Evolutionary conservation across 495 filamentous ascomycete genomes (phyloP).

Genomic region (Rostrohypoxylon terebratum): DNA sequence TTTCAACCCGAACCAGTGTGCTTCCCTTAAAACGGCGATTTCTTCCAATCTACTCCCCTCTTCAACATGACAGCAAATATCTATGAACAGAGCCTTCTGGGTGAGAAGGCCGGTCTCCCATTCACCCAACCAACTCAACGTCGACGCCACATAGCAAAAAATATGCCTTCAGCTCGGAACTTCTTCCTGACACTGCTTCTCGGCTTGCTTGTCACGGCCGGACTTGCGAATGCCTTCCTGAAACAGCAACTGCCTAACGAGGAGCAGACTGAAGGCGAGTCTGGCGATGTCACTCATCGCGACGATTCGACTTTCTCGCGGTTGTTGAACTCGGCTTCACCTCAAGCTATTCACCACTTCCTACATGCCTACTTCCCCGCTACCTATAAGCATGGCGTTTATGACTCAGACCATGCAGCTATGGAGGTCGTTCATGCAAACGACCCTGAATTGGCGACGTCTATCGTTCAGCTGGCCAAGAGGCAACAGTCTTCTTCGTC

Average conservation of each 20-base stretch:
- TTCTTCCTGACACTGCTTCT: conserved; percentile 48
- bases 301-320: conserved; percentile 50
- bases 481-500: conserved; percentile 40
- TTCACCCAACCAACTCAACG: conserved; percentile 16
- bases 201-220: conserved; percentile 47
- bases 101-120: conserved; percentile 24
- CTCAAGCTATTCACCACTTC: conserved; percentile 53
- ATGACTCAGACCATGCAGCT: conserved; percentile 50
- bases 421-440: conserved; percentile 49
- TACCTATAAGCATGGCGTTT: conserved; percentile 54
- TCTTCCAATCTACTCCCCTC: conserved; percentile 14
- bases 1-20: conserved; percentile 25
- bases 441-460: conserved; percentile 50
- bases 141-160: conserved; percentile 37
- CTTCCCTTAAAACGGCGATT: conserved; percentile 24
- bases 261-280: conserved; percentile 20
- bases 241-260: conserved; percentile 30
- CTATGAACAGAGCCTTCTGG: conserved; percentile 15
- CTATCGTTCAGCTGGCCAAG: conserved; percentile 54
- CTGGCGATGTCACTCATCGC: conserved; percentile 23
- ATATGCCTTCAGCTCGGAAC: conserved; percentile 43
- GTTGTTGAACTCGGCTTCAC: conserved; percentile 52
- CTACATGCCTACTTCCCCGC: conserved; percentile 55
- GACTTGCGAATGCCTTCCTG: conserved; percentile 49
- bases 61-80: conserved; percentile 34